Conservation (phyloP, 192 early-diverging fungal species). For the Umbelopsis sp. region DNA sequence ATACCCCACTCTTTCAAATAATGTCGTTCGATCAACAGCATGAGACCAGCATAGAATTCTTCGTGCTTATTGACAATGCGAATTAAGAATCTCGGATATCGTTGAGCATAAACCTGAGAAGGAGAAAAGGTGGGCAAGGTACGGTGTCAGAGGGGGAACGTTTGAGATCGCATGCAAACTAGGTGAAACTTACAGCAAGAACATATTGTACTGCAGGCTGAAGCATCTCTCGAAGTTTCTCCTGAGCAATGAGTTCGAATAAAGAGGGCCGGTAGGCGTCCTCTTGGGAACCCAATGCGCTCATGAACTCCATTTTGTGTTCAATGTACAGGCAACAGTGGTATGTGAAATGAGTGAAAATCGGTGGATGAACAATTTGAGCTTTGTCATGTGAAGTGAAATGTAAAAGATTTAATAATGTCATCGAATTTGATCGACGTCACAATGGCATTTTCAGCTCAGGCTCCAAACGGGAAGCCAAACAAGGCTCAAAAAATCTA, state of each 20-base stretch:
- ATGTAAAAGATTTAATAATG: background rate
- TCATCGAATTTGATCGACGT: background rate
- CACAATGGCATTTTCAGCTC: background rate
- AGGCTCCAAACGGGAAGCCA: background rate
- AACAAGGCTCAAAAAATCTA: background rate
- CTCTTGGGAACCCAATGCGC: conserved; percentile 69
- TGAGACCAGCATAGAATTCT: conserved; percentile 77
- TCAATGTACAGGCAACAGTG: background rate
- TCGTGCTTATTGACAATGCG: conserved; percentile 80
- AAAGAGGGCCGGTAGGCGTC: conserved; percentile 81
- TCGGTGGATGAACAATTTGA: background rate
- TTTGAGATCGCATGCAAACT: no score
- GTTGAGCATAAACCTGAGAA: conserved; percentile 77
- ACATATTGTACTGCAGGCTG: conserved; percentile 85
- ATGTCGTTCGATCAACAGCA: conserved; percentile 81
- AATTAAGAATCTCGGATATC: conserved; percentile 82
- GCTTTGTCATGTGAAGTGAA: background rate
- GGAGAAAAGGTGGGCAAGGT: no score
- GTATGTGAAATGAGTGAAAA: background rate
- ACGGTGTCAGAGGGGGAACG: no score
- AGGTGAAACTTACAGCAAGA: conserved; percentile 62
- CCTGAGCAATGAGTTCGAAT: conserved; percentile 89
- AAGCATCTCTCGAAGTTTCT: conserved; percentile 79
- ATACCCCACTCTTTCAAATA: conserved; percentile 82
- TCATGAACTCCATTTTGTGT: conserved; percentile 82